Conservation (phyloP, 2,329 filamentous ascomycete species). For the Trichophyton schoenleinii region DNA sequence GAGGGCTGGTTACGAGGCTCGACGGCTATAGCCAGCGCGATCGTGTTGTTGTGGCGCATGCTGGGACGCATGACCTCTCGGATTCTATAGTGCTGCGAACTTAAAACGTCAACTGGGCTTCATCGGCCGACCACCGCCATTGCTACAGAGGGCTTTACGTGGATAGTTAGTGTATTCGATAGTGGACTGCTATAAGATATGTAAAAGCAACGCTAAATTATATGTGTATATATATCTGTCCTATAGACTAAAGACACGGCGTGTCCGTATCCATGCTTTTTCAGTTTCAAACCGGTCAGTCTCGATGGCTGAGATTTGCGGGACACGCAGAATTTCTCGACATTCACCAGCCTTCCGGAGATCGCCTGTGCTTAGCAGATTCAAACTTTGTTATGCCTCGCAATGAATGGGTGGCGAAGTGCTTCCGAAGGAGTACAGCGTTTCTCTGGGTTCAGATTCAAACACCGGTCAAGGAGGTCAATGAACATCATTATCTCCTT, state of each 20-base stretch:
- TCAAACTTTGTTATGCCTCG: slow-evolving; percentile 7
- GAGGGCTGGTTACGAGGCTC: background rate
- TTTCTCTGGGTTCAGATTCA: slow-evolving; percentile 85
- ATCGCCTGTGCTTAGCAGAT: background rate
- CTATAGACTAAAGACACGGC: background rate
- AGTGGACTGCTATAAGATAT: background rate
- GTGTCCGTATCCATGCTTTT: background rate
- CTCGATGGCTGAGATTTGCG: background rate
- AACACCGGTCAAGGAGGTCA: slow-evolving; percentile 76
- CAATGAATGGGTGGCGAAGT: slow-evolving; percentile 76
- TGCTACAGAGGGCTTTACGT: background rate
- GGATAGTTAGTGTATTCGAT: background rate
- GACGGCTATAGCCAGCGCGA: background rate
- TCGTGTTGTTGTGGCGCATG: background rate
- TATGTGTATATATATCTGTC: background rate
- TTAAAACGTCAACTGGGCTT: background rate
- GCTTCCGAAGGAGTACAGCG: slow-evolving; percentile 77
- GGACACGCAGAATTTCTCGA: background rate
- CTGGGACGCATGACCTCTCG: background rate
- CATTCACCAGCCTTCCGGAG: background rate
- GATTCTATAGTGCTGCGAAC: too few species aligned
- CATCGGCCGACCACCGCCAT: background rate
- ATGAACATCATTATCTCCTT: slow-evolving; percentile 73
- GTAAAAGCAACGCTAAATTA: background rate
- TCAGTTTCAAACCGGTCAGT: background rate